Evolutionary conservation across 2,329 filamentous ascomycete species (phyloP).

Genomic region (Diaporthe aspalathi): DNA sequence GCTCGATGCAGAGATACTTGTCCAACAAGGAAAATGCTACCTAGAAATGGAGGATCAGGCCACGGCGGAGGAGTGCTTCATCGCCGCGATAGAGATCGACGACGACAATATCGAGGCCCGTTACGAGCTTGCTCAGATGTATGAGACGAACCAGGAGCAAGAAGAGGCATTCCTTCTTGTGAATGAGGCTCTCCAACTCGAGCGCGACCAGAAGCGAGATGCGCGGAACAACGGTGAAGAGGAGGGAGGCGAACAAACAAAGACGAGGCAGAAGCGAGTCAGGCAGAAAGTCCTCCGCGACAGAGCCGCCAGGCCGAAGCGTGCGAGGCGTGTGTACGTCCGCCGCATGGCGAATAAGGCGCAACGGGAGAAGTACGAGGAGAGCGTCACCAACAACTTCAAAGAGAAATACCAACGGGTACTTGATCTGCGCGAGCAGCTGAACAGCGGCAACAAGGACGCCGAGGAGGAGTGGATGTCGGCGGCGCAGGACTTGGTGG

Average conservation of each 20-base stretch:
- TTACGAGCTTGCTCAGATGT: slow-evolving; percentile 84
- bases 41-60: slow-evolving; percentile 70
- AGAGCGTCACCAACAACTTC: slow-evolving; percentile 44
- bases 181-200: slow-evolving; percentile 78
- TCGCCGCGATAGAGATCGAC: slow-evolving; percentile 79
- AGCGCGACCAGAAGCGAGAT: slow-evolving; percentile 54
- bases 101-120: slow-evolving; percentile 79
- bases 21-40: slow-evolving; percentile 76
- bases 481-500: slow-evolving; percentile 68
- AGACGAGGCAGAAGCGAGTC: slow-evolving; percentile 28
- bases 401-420: slow-evolving; percentile 57
- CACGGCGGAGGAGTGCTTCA: slow-evolving; percentile 82
- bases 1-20: slow-evolving; percentile 63
- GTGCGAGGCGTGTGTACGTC: slow-evolving; percentile 35
- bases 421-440: slow-evolving; percentile 54
- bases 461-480: slow-evolving; percentile 67
- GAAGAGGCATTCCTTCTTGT: slow-evolving; percentile 83
- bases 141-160: slow-evolving; percentile 78
- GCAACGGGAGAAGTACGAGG: slow-evolving; percentile 45
- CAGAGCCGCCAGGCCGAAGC: slow-evolving; percentile 35
- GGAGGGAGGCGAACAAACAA: slow-evolving; percentile 46
- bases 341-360: slow-evolving; percentile 43
- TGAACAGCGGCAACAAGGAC: slow-evolving; percentile 55
- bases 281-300: slow-evolving; percentile 46
- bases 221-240: slow-evolving; percentile 46